Base-by-base conservation (phyloP, 2,329 filamentous ascomycete species). In the Talaromyces piceae region DNA sequence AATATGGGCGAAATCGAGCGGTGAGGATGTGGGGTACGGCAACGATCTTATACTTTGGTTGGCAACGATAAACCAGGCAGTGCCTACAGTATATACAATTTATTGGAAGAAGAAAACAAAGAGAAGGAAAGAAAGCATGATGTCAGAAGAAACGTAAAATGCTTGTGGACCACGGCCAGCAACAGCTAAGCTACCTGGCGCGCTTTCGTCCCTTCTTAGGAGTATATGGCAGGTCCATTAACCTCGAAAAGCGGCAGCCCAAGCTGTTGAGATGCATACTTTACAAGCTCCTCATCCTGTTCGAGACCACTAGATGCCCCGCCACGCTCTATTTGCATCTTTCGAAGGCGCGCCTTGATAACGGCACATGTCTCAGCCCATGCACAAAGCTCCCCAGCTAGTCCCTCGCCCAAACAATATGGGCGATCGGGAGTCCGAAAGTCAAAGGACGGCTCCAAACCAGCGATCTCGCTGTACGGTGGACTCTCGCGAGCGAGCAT, bases 401-500 rank as follows among this genome's bases (percentile, higher is more conserved):
- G 57, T 1, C 70, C 70, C 47, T 73, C 70, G 22, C 65, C 69
- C 16, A 71, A 58, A 26, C 63, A 64, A 47, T 66, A 72, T 5
- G 70, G 68, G 18, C 61, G 61, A 58, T 73, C 70, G 2, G 70
- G 69, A 59, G 67, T 61, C n/a, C 69, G 67, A 43, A 69, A 72
- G 20, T 65, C 58, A 43, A 60, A 58, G 3, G 54, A 56, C 5
- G 56, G 52, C 16, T 49, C 51, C 18, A 53, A 27, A 28, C 52
- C 23, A 11, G 56, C 37, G 0, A 53, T 51, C 16, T 46, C 58
- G 31, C 57, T 65, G 46, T 66, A 72, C 3, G 70, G 70, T 9
- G 58, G 63, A 6, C 68, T 69, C 41, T 72, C 63, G 37, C 64
- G 64, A 13, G 65, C 59, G 51, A 71, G 66, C 5, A 70, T 57